Base-by-base conservation (phyloP, 768 basidiomycete genomes). In the Tephrocybe sp. region DNA sequence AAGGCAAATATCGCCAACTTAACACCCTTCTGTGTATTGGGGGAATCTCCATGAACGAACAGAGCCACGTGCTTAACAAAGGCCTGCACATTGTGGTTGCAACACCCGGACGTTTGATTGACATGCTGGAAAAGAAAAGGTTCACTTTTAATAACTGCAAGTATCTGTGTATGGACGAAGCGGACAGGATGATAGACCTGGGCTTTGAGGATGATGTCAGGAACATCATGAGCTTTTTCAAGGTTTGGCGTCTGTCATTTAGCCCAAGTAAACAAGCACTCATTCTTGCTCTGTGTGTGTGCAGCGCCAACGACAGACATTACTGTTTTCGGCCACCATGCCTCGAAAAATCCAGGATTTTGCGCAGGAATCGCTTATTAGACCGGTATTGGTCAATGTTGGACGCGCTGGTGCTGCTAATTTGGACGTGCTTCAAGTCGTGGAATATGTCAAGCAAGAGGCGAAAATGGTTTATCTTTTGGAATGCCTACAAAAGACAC, bases 391-490 rank as follows among this genome's bases (percentile, higher is more conserved):
- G 26, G 94, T 99, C 58, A 99, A 99, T 65, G 95, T 98, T 39
- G 96, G 97, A 19, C 88, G 97, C 62, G 96, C 97, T 6, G 97
- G 97, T 62, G 97, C 97, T 17, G 97, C 97, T 36, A 96, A 95
- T 68, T 70, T 99, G 66, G 96, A 98, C 63, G 93, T 99, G 2
- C 77, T 98, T 23, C 93, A 94, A 63, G 89, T 98, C 26, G 92
- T 98, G 17, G 97, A 99, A 72, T 98, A 97, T 60, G 97, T 99
- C 60, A 99, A 99, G 71, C 94, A 97, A 65, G 97, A 98, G 70
- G 97, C 97, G 0, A 99, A 99, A 71, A 98, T 98, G 97, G 95
- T 99, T 1, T 99, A 98, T 68, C 79, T 98, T 13, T 75, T 99
- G 41, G 97, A 99, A 68, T 98, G 95, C 66, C 69, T 99, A 54